Evolutionary conservation across 2,329 filamentous ascomycete species (phyloP), one percentile per base, ranked within the genome.

Genomic region (Verticillium longisporum): DNA sequence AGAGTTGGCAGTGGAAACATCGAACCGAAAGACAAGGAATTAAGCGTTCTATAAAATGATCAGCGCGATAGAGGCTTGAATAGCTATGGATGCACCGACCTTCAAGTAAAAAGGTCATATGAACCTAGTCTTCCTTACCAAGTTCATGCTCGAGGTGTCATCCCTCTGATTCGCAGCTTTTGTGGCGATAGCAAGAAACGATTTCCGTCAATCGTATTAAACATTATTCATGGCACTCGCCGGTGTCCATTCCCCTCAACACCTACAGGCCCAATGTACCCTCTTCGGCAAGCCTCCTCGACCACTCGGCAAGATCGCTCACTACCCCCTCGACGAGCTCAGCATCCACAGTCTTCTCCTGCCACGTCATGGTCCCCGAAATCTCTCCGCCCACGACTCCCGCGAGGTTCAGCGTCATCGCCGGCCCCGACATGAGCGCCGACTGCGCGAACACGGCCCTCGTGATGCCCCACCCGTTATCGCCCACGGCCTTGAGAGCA

Each of bases 361-460:
- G 79, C 80, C 81, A 84, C 4, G 74, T 78, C 10, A 83, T 55
- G 0, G 73, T 72, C n/a, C 82, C 62, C 1, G 70, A 74, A 55
- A 86, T 63, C 0, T 68, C 68, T 0, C 75, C 76, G 0, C 71
- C 75, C 1, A 68, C 69, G 2, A 82, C 75, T n/a, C 80, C 81
- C 6, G 75, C 76, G 2, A 81, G 75, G 61, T 78, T 83, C 31
- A 84, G 62, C 1, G 68, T 69, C 2, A 86, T 65, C 0, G 78
- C 76, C 1, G 77, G 65, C 0, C 80, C 78, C 1, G 73, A 70
- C 4, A 78, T 71, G 61, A 75, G 75, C 31, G 78, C 75, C 0
- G 80, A 76, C 61, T 84, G 83, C 0, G 79, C 76, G 66, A 85
- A 84, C 14, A 83, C 64, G 18, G 75, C 68, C n/a, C 79, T 75